phyloP scores from a whole-genome alignment of 2,329 filamentous ascomycete species.

The Calonectria hongkongensis region DNA sequence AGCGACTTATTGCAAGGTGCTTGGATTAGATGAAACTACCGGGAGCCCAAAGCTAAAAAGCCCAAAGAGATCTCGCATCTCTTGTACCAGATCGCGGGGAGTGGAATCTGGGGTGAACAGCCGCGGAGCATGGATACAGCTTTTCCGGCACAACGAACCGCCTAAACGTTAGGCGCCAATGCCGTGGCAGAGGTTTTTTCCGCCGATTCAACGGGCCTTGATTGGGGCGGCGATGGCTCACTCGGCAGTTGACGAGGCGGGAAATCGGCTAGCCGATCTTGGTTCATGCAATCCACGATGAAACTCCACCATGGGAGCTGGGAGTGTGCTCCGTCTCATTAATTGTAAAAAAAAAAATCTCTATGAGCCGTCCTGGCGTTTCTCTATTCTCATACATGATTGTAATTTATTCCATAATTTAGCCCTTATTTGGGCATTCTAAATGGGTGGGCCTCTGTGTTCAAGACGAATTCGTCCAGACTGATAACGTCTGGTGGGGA shows the following conservation, averaged over 20 bases:
- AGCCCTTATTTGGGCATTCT: constrained; percentile 41
- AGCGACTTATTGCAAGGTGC: neutral
- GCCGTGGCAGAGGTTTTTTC: constrained; percentile 26
- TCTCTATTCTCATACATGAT: constrained; percentile 3
- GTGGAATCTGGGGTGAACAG: neutral
- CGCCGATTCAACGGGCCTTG: neutral
- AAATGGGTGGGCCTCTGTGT: constrained; percentile 71
- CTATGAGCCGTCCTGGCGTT: neutral
- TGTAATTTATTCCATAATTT: neutral
- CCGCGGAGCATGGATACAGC: neutral
- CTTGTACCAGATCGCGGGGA: constrained; percentile 7
- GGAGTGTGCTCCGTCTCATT: constrained; percentile 9
- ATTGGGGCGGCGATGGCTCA: neutral
- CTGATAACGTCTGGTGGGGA: constrained; percentile 77
- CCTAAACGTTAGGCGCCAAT: neutral
- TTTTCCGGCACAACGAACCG: constrained; percentile 9
- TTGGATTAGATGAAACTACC: neutral
- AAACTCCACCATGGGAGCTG: neutral
- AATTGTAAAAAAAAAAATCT: too few species aligned
- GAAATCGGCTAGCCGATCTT: constrained; percentile 5
- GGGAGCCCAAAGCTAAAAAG: neutral
- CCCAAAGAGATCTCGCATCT: constrained; percentile 15
- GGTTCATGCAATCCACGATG: neutral
- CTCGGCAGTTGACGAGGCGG: neutral
- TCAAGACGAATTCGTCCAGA: constrained; percentile 80